Conservation (phyloP, 1,139 yeast species). For the Blastobotrys persicus region DNA sequence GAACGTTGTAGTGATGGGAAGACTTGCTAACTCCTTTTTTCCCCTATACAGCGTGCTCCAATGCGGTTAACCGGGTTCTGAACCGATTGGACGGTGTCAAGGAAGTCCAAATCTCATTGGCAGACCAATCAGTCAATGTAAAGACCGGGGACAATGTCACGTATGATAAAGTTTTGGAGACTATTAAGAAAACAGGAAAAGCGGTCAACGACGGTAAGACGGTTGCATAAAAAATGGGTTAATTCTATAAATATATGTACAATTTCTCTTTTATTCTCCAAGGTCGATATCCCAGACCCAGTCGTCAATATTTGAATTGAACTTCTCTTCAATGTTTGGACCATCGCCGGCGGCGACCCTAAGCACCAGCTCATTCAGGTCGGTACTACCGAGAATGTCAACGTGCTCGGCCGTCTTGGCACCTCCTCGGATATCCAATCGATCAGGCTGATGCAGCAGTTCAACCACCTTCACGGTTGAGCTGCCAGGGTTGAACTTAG, state of each 20-base stretch:
- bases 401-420: slow-evolving; percentile 98
- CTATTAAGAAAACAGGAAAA: background rate
- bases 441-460: slow-evolving; percentile 87
- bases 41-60: slow-evolving; percentile 63
- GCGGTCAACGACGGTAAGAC: too few species aligned
- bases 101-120: slow-evolving; percentile 68
- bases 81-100: slow-evolving; percentile 72
- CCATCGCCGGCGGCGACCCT: slow-evolving; percentile 83
- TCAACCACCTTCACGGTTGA: slow-evolving; percentile 77
- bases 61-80: slow-evolving; percentile 80
- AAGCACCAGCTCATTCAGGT: slow-evolving; percentile 77
- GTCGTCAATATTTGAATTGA: slow-evolving; percentile 57
- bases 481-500: slow-evolving; percentile 80
- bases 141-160: slow-evolving; percentile 52
- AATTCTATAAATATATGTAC: background rate
- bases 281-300: slow-evolving; percentile 53
- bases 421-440: slow-evolving; percentile 94
- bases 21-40: slow-evolving; percentile 8
- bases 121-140: slow-evolving; percentile 80
- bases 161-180: slow-evolving; percentile 65
- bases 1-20: too few species aligned
- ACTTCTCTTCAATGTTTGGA: slow-evolving; percentile 56
- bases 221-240: too few species aligned
- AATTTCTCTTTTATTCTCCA: slow-evolving; percentile 24
- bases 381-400: slow-evolving; percentile 91